These are phyloP conservation scores for Adansonia rubrostipa DNA, from an alignment of 441 rosid genomes.

Conservation along the genomic window DNA sequence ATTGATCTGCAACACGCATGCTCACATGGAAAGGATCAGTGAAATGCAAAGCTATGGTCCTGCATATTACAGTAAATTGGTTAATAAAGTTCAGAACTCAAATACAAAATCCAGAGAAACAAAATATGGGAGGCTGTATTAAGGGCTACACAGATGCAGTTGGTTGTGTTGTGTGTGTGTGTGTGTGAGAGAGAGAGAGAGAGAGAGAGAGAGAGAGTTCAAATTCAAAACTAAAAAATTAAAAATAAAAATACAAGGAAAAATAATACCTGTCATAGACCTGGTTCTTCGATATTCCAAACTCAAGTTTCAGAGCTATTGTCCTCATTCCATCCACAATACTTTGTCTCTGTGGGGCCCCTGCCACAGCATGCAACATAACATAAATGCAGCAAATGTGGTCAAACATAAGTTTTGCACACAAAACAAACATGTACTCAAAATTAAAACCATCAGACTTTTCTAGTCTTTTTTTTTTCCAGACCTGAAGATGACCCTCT, in stretches of 20 bases:
- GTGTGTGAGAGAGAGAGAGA: neutral
- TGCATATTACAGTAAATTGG: slow-evolving; percentile 36
- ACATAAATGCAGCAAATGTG: slow-evolving; percentile 25
- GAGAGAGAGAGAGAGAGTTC: slow-evolving; percentile 1
- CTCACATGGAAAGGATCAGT: slow-evolving; percentile 92
- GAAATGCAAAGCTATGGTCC: slow-evolving; percentile 97
- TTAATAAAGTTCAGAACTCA: neutral
- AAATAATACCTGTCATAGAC: slow-evolving; percentile 75
- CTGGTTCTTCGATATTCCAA: slow-evolving; percentile 91
- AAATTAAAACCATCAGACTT: slow-evolving; percentile 26
- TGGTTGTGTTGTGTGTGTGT: neutral
- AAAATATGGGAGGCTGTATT: slow-evolving; percentile 10
- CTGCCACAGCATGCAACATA: slow-evolving; percentile 45
- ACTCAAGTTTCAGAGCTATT: slow-evolving; percentile 92
- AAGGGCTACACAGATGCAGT: slow-evolving; percentile 1
- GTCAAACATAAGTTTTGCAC: slow-evolving; percentile 18
- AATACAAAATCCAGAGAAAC: slow-evolving; percentile 11
- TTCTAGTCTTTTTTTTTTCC: slow-evolving; percentile 29
- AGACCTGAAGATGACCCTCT: slow-evolving; percentile 95
- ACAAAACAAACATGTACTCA: slow-evolving; percentile 19
- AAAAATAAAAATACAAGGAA: slow-evolving; percentile 17
- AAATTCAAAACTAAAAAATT: neutral
- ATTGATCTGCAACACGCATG: slow-evolving; percentile 77
- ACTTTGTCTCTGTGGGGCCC: slow-evolving; percentile 68
- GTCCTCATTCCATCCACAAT: slow-evolving; percentile 98